phyloP scores from a whole-genome alignment of 2,329 filamentous ascomycete species.

The Sporothrix dimorphospora region DNA sequence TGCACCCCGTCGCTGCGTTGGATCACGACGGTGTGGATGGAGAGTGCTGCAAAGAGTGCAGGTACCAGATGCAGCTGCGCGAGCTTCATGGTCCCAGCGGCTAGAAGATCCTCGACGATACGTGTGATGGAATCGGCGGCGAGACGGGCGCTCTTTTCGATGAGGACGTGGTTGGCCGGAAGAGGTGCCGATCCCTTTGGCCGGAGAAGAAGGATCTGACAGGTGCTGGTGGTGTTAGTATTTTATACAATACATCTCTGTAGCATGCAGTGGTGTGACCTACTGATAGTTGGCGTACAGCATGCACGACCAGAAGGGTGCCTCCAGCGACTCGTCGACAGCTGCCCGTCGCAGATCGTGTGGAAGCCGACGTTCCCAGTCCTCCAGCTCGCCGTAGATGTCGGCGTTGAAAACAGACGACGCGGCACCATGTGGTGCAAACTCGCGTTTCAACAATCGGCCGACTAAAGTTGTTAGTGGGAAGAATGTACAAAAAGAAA shows the following conservation, averaged over 20 bases:
- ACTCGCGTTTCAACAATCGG: not conserved
- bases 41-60: constrained; percentile 12
- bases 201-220: not conserved
- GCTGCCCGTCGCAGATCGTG: not conserved
- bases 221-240: not conserved
- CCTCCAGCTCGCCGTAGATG: not conserved
- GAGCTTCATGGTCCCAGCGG: constrained; percentile 12
- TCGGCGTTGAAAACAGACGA: not conserved
- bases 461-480: not conserved
- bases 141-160: constrained; percentile 8
- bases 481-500: not conserved
- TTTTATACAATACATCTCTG: no score
- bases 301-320: constrained; percentile 22
- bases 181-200: not conserved
- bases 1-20: constrained; percentile 16
- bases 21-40: constrained; percentile 20
- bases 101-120: constrained; percentile 5
- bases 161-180: not conserved
- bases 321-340: constrained; percentile 14
- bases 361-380: constrained; percentile 10
- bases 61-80: constrained; percentile 19
- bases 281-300: constrained; percentile 22
- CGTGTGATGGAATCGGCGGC: constrained; percentile 8
- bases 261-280: no score
- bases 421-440: not conserved